phyloP scores from a whole-genome alignment of 306 rosid species.

The Datisca glomerata region DNA sequence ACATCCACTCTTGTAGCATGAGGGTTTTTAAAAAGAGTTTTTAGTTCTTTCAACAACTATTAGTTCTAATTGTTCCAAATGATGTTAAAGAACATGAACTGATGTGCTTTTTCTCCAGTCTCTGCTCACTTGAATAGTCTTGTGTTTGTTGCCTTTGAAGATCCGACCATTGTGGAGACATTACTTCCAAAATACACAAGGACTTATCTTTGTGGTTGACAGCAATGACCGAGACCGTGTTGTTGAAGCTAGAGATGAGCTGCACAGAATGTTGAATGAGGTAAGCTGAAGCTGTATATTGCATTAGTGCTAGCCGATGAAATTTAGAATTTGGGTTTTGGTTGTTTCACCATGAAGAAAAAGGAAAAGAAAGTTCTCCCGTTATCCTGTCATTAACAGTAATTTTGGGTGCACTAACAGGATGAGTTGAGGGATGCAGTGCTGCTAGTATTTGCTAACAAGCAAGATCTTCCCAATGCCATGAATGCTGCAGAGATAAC shows the following conservation, averaged over 20 bases:
- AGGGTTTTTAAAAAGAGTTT: too few species aligned
- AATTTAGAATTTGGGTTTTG: too few species aligned
- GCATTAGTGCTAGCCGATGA: neutral
- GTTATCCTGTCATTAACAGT: neutral
- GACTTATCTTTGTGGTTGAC: conserved; percentile 61
- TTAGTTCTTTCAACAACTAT: too few species aligned
- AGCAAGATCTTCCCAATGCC: conserved; percentile 70
- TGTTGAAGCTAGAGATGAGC: conserved; percentile 60
- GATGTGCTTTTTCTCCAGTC: neutral
- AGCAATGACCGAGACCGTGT: conserved; percentile 70
- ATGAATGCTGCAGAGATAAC: conserved; percentile 71
- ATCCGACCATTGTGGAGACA: conserved; percentile 62
- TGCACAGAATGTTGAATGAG: conserved; percentile 69
- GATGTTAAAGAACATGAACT: neutral
- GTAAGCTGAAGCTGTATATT: too few species aligned
- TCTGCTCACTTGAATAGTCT: neutral
- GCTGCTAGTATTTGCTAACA: conserved; percentile 59
- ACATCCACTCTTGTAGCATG: too few species aligned
- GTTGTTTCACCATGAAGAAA: too few species aligned
- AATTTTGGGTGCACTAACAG: conserved; percentile 15
- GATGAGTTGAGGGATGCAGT: conserved; percentile 61
- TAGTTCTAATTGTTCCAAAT: too few species aligned
- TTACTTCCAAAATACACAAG: conserved; percentile 68
- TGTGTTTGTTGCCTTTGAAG: conserved; percentile 12
- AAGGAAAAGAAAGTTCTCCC: too few species aligned